Conservation (phyloP, 2,329 filamentous ascomycete genomes). For the Epicoccum nigrum region DNA sequence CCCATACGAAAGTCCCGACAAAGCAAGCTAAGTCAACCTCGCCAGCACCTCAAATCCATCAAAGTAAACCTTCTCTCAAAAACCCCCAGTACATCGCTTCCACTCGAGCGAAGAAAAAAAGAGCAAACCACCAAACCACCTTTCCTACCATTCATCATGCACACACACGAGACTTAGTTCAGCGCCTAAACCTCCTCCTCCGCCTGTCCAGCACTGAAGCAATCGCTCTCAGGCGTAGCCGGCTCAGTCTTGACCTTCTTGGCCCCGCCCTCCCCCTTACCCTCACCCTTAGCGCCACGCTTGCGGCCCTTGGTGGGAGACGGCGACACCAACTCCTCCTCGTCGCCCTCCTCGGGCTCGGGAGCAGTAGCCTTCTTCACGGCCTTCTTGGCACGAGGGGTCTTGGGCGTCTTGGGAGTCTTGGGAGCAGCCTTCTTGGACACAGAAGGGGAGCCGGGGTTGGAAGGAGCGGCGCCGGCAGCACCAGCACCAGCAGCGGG, state of each 20-base stretch:
- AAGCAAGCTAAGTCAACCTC: too few species aligned
- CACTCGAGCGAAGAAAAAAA: too few species aligned
- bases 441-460: too few species aligned
- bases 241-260: conserved; percentile 13
- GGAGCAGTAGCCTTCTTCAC: background rate
- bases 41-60: too few species aligned
- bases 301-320: conserved; percentile 8
- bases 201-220: background rate
- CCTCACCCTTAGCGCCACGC: conserved; percentile 2
- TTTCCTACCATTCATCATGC: too few species aligned
- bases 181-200: background rate
- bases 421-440: conserved; percentile 7
- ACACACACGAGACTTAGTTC: too few species aligned
- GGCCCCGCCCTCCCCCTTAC: background rate
- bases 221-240: background rate
- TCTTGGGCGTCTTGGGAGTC: conserved; percentile 5
- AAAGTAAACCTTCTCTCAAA: too few species aligned
- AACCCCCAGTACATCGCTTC: too few species aligned
- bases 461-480: background rate
- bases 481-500: too few species aligned
- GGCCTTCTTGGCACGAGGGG: conserved; percentile 10
- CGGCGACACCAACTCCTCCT: background rate
- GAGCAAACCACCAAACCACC: too few species aligned
- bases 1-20: too few species aligned
- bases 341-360: background rate